Conservation (phyloP, 768 basidiomycete genomes). For the Zangia roseola region DNA sequence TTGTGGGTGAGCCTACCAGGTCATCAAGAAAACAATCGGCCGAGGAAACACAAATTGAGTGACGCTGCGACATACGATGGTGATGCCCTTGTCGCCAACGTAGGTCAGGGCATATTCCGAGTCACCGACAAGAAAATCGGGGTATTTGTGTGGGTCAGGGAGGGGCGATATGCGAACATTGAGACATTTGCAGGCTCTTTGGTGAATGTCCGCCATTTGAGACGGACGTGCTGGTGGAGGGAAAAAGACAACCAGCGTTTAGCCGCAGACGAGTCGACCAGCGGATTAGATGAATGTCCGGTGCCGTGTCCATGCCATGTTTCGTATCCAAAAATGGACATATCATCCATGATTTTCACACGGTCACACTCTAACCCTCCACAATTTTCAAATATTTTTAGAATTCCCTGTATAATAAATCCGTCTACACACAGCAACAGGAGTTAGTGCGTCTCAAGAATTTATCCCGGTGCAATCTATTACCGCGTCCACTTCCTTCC, state of each 20-base stretch:
- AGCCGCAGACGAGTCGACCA: slow-evolving; percentile 17
- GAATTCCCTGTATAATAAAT: slow-evolving; percentile 5
- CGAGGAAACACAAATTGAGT: background rate
- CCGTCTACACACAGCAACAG: background rate
- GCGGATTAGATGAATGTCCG: slow-evolving; percentile 36
- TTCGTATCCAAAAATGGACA: slow-evolving; percentile 23
- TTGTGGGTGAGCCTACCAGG: slow-evolving; percentile 67
- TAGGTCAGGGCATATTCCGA: slow-evolving; percentile 52
- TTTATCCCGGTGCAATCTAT: background rate
- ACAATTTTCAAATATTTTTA: slow-evolving; percentile 11
- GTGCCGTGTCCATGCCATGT: slow-evolving; percentile 28
- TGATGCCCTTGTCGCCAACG: slow-evolving; percentile 66
- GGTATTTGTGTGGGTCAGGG: slow-evolving; percentile 28
- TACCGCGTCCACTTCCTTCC: slow-evolving; percentile 4
- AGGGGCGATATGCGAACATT: slow-evolving; percentile 58
- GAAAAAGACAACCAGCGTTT: slow-evolving; percentile 26
- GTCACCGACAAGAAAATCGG: slow-evolving; percentile 35
- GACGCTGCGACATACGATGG: slow-evolving; percentile 49
- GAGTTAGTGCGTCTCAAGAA: slow-evolving; percentile 16
- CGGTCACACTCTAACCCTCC: slow-evolving; percentile 9
- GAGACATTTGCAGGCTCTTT: slow-evolving; percentile 67
- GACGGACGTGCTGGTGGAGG: slow-evolving; percentile 16
- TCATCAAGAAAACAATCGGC: slow-evolving; percentile 12
- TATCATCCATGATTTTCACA: slow-evolving; percentile 19
- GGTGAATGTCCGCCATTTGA: slow-evolving; percentile 22